Base-by-base conservation (phyloP, 345 rosid genomes). In the Citropsis articulata region DNA sequence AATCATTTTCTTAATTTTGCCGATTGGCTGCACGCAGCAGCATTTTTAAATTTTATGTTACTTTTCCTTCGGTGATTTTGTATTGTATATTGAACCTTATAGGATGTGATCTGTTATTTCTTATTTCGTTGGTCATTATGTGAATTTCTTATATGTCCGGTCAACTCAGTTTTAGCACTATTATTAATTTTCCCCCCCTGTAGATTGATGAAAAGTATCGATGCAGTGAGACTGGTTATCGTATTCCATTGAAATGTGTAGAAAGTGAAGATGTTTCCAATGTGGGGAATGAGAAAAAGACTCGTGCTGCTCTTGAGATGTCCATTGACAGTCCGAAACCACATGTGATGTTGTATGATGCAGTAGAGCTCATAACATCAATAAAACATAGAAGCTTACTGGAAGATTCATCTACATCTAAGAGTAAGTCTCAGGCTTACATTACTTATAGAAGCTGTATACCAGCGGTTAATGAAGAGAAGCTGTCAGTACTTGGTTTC, bases 201-300 rank as follows among this genome's bases (percentile, higher is more conserved):
- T 82, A 93, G 97, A 90, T 84, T 75, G 89, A 88, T 78, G 86
- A 82, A 27, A 90, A 89, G 75, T 93, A 88, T 83, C 94, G 94
- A 21, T 95, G 99, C 76, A 93, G 99, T 81, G 99, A 93, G 90
- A 95, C 98, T 0, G 95, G 98, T 27, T 93, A 95, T 83, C 97
- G 97, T 1, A 92, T 95, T 84, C 95, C 97, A 65, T 83, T 95
- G 36, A 91, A 87, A 85, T 95, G 98, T 80, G 83, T 87, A 77
- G 91, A 88, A 81, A 80, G 62, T 45, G 80, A 76, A 76, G 84
- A 75, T 69, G 69, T 24, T 72, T 35, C 77, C 14, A 72, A 79
- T 16, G 80, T 59, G 69, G 84, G 59, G 69, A 82, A 74, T 69
- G 76, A 61, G 42, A 75, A 85, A 71, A 87, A 87, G 24, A 64